Base-by-base conservation (phyloP, 2,329 filamentous ascomycete species). In the Alternaria metachromatica region DNA sequence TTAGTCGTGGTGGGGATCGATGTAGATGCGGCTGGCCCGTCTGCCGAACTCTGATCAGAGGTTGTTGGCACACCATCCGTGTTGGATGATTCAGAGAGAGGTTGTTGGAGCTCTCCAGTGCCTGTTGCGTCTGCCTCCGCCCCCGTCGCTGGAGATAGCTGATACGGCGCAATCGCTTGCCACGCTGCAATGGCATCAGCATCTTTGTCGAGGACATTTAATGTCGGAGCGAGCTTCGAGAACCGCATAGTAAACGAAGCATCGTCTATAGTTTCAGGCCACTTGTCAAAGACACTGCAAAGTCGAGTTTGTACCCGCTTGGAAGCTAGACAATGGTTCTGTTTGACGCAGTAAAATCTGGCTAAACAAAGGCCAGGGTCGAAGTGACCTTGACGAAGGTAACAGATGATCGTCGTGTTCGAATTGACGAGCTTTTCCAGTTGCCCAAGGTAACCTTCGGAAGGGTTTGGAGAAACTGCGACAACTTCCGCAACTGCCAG, bases 201-300 rank as follows among this genome's bases (percentile, higher is more conserved):
- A 1, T 57, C 55, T 13, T 46, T 48, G 11, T 57, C 55, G 6
- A 57, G 55, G 9, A 57, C 55, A 57, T 6, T 57, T 2, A 57
- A 7, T 2, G 44, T 57, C 5, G 15, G 20, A 10, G 55, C 55
- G 5, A 57, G 44, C 15, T 49, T 57, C 6, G 55, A 41, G 44
- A 57, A 57, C 3, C 55, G 28, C 2, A 49, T 2, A 2, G 1
- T 0, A 13, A 41, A 13, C 9, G 55, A 48, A 3, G 6, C n/a
- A 9, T 57, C 55, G 2, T 41, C 26, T 5, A 21, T 2, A 12
- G 28, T 15, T 20, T 48, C 43, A 20, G 55, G 55, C 55, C 55
- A 57, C 15, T 57, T 57, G 20, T 57, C 55, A 8, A 57, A 57
- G 6, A 57, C 55, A 57, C 44, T 49, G 6, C 20, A 49, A 37